phyloP scores from a whole-genome alignment of 768 basidiomycete species.

The Leccinum longicurvipes region DNA sequence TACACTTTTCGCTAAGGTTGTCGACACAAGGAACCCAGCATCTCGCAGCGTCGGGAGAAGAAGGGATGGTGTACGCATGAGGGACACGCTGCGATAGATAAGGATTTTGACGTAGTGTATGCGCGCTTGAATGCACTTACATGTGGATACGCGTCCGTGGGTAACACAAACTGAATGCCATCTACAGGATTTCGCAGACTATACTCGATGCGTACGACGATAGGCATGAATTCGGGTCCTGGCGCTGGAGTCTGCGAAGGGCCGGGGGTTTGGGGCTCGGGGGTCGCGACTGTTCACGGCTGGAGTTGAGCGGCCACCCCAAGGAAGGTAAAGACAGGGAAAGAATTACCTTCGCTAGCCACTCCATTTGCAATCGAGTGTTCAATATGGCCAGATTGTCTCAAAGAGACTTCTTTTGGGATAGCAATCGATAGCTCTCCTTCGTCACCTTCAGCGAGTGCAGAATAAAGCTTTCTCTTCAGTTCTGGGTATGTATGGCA shows the following conservation, averaged over 20 bases:
- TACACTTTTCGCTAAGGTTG: constrained; percentile 91
- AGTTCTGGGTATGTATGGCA: constrained; percentile 89
- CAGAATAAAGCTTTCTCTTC: constrained; percentile 88
- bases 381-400: constrained; percentile 49
- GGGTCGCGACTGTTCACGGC: constrained; percentile 56
- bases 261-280: constrained; percentile 75
- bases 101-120: constrained; percentile 10
- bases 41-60: constrained; percentile 86
- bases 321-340: not conserved
- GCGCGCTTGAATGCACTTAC: constrained; percentile 45
- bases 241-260: constrained; percentile 34
- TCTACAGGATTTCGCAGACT: constrained; percentile 79
- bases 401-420: constrained; percentile 66
- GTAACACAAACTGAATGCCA: constrained; percentile 81
- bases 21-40: constrained; percentile 99
- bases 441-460: constrained; percentile 87
- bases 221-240: constrained; percentile 69
- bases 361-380: constrained; percentile 37
- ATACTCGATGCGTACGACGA: constrained; percentile 74
- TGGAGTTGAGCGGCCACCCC: constrained; percentile 3
- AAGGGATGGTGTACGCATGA: constrained; percentile 87
- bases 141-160: constrained; percentile 79
- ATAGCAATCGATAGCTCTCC: constrained; percentile 92
- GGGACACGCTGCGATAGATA: constrained; percentile 68
- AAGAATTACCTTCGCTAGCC: constrained; percentile 53